phyloP scores from a whole-genome alignment of 129 eudicot genomes.

The Oenanthe sinensis region DNA sequence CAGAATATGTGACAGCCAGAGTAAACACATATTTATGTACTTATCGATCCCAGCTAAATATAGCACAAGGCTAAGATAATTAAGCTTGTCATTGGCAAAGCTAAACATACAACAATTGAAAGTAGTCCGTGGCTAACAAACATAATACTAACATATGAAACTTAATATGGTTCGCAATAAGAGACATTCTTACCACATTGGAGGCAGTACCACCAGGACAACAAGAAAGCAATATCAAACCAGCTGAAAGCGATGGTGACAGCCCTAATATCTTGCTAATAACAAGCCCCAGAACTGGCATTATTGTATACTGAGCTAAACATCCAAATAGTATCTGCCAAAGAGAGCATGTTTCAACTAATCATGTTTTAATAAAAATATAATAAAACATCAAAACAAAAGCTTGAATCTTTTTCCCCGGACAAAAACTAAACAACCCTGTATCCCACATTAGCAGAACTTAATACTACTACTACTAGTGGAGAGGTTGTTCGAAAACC shows the following conservation, averaged over 20 bases:
- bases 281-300: conserved; percentile 60
- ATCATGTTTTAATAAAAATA: too few relatives aligned
- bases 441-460: background rate
- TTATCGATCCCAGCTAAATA: background rate
- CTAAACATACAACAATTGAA: background rate
- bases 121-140: background rate
- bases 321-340: conserved; percentile 73
- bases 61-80: background rate
- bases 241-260: conserved; percentile 62
- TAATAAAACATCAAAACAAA: background rate
- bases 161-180: background rate
- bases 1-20: background rate
- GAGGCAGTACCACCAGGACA: conserved; percentile 98
- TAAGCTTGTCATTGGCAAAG: background rate
- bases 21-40: background rate
- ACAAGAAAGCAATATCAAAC: conserved; percentile 74
- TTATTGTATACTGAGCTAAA: conserved; percentile 68
- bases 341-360: background rate
- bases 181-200: conserved; percentile 60
- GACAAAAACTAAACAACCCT: background rate
- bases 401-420: background rate
- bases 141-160: background rate
- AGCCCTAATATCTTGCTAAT: conserved; percentile 66
- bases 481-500: background rate
- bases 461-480: background rate